Conservation (phyloP, 2,329 filamentous ascomycete genomes). For the Stachybotrys chartarum region DNA sequence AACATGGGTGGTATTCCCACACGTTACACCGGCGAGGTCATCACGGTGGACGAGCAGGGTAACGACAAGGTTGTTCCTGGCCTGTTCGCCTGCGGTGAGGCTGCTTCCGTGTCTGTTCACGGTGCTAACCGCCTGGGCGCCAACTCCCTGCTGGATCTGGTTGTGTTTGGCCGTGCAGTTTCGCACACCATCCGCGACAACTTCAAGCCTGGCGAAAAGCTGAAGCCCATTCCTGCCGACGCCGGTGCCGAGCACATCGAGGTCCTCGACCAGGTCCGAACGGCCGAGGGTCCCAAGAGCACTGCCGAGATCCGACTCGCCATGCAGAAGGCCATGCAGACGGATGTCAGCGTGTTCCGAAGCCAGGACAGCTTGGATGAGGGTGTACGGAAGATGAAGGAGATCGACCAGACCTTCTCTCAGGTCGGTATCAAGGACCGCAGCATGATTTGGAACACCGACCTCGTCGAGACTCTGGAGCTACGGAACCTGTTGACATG, state of each 20-base stretch:
- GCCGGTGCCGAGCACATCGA: conserved; percentile 83
- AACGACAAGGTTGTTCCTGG: conserved; percentile 91
- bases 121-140: conserved; percentile 96
- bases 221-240: conserved; percentile 74
- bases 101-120: conserved; percentile 95
- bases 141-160: conserved; percentile 95
- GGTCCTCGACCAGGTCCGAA: conserved; percentile 80
- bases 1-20: conserved; percentile 99
- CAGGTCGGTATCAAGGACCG: conserved; percentile 94
- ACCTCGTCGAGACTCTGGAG: conserved; percentile 93
- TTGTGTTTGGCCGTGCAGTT: conserved; percentile 96
- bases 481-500: conserved; percentile 92
- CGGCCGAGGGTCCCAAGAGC: conserved; percentile 73
- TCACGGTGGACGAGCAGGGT: conserved; percentile 78
- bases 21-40: conserved; percentile 92
- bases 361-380: conserved; percentile 90
- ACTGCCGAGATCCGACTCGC: conserved; percentile 81
- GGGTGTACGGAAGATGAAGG: conserved; percentile 79
- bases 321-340: conserved; percentile 99
- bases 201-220: conserved; percentile 74
- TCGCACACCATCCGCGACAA: conserved; percentile 96
- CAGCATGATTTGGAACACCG: conserved; percentile 99
- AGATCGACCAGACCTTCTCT: conserved; percentile 73
- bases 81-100: conserved; percentile 94
- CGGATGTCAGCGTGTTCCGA: conserved; percentile 93